Evolutionary conservation across 2,329 filamentous ascomycete genomes (phyloP).

Genomic region (Ophiognomonia clavigignenti-juglandacearum): DNA sequence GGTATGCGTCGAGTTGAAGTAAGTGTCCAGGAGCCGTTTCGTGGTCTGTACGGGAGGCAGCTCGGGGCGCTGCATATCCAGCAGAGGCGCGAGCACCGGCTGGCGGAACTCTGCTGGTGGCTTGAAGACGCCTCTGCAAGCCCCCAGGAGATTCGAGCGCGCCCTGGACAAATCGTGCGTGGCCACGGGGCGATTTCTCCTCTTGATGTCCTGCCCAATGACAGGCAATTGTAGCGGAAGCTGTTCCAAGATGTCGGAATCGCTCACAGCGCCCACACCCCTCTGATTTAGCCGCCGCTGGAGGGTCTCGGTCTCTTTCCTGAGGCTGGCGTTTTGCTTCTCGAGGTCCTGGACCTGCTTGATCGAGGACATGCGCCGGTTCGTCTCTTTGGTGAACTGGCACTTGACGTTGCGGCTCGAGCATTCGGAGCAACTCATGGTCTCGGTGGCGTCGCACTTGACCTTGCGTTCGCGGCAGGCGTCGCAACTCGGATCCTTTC

Average conservation of each 20-base stretch:
- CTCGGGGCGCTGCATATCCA: constrained; percentile 53
- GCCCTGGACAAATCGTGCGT: constrained; percentile 68
- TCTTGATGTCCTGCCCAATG: constrained; percentile 61
- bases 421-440: constrained; percentile 93
- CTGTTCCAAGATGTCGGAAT: constrained; percentile 43
- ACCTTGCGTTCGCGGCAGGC: constrained; percentile 84
- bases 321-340: constrained; percentile 77
- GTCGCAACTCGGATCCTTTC: constrained; percentile 97
- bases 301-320: constrained; percentile 73
- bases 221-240: constrained; percentile 55
- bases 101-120: constrained; percentile 65
- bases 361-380: constrained; percentile 97
- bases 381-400: constrained; percentile 98
- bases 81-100: constrained; percentile 36
- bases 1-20: constrained; percentile 71
- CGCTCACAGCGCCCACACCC: constrained; percentile 34
- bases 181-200: constrained; percentile 54
- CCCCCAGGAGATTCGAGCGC: constrained; percentile 65
- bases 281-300: constrained; percentile 56
- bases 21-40: constrained; percentile 70
- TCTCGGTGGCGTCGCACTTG: constrained; percentile 95
- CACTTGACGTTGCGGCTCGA: constrained; percentile 95
- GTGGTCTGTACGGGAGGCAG: constrained; percentile 66
- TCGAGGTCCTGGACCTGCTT: constrained; percentile 98
- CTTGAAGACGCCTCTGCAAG: constrained; percentile 76